Percentiles rank a stretch among this genome's conserved stretches.
Conservation (phyloP, 2,329 filamentous ascomycete genomes). For the Chalara sp. region DNA sequence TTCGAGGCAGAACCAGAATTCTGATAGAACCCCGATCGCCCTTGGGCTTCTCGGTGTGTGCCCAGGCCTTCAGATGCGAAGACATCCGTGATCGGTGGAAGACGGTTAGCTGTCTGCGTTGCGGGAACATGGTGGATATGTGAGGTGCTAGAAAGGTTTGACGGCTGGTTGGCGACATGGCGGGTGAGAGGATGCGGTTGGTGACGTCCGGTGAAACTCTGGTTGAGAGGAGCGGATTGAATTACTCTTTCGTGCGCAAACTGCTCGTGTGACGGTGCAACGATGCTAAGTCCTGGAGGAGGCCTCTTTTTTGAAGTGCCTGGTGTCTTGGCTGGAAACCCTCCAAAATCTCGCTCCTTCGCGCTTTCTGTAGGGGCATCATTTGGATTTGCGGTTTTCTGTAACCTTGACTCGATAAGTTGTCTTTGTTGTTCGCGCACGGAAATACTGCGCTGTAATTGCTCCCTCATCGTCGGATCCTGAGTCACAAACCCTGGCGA, state of each 20-base stretch:
- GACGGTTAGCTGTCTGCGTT: constrained; percentile 80
- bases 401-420: constrained; percentile 86
- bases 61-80: constrained; percentile 73
- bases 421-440: constrained; percentile 90
- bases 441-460: constrained; percentile 87
- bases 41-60: constrained; percentile 44
- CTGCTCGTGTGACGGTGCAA: constrained; percentile 85
- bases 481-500: constrained; percentile 95
- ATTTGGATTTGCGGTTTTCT: constrained; percentile 78
- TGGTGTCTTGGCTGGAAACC: constrained; percentile 55
- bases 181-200: constrained; percentile 69
- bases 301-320: constrained; percentile 70
- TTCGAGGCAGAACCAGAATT: constrained; percentile 36
- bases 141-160: constrained; percentile 74
- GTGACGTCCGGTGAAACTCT: constrained; percentile 89
- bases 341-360: constrained; percentile 45
- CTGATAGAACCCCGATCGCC: constrained; percentile 15
- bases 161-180: constrained; percentile 74
- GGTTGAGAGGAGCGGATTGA: constrained; percentile 89
- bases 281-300: constrained; percentile 86
- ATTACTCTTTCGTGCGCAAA: constrained; percentile 94
- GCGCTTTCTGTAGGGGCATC: constrained; percentile 52
- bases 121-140: constrained; percentile 89
- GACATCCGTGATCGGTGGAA: constrained; percentile 91
- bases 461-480: constrained; percentile 93